Evolutionary conservation across 140 eudicot species (phyloP).

Genomic region (Ambrosia hybrid): DNA sequence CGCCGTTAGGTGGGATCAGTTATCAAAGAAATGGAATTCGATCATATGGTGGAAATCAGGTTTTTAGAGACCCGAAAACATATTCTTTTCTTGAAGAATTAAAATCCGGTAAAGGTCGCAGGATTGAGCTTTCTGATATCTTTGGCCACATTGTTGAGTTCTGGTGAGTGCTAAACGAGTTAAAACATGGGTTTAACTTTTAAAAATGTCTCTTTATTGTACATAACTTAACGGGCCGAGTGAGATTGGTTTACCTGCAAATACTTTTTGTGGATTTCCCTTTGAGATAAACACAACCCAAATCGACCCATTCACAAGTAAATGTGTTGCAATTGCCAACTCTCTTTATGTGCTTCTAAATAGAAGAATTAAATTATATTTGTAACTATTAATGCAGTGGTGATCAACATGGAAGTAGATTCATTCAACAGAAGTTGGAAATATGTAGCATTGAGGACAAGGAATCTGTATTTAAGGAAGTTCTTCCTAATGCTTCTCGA

Average conservation of each 20-base stretch:
- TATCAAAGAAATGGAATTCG: slow-evolving; percentile 45
- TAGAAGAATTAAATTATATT: slow-evolving; percentile 14
- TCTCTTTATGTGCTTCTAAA: background rate
- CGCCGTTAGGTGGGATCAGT: slow-evolving; percentile 44
- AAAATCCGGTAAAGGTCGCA: slow-evolving; percentile 67
- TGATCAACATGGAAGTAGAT: slow-evolving; percentile 92
- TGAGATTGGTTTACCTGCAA: background rate
- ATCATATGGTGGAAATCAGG: slow-evolving; percentile 48
- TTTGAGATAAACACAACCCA: slow-evolving; percentile 9
- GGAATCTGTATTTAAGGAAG: slow-evolving; percentile 64
- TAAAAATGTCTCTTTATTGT: background rate
- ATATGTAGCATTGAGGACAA: slow-evolving; percentile 62
- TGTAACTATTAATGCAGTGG: slow-evolving; percentile 45
- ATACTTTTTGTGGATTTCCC: background rate
- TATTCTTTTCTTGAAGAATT: slow-evolving; percentile 77
- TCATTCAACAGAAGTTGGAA: slow-evolving; percentile 84
- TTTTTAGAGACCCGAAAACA: slow-evolving; percentile 40
- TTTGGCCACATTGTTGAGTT: slow-evolving; percentile 69
- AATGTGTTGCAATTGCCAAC: background rate
- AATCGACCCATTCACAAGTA: slow-evolving; percentile 4
- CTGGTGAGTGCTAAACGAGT: slow-evolving; percentile 44
- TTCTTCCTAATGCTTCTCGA: slow-evolving; percentile 64
- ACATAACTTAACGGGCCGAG: background rate
- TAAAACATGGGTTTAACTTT: background rate
- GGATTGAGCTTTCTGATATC: slow-evolving; percentile 69